Base-by-base conservation (phyloP, 768 basidiomycete genomes). In the Austroboletus festivus region DNA sequence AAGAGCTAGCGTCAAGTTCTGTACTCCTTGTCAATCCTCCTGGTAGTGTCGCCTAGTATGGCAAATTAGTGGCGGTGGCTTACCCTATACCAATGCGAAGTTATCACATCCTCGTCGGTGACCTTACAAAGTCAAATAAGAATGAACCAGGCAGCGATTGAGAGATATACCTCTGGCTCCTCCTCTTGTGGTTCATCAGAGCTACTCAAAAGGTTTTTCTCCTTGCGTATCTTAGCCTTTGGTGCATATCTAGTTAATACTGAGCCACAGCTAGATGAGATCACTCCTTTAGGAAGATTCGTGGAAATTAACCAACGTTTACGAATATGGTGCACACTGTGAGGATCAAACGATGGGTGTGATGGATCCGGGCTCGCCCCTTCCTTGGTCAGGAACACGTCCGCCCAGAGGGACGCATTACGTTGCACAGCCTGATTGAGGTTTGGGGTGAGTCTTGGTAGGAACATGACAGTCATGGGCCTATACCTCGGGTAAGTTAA, bases 1-100 rank as follows among this genome's bases (percentile, higher is more conserved):
- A 35, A 99, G 72, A 6, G 87, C 87, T 30, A 99, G 67, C 0
- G 93, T 96, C 18, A 99, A 62, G 66, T 98, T 97, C 83, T 92
- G 65, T 4, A 40, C 33, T 26, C 19, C 2, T 18, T 21, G 51
- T 57, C 33, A 60, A 33, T 26, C 18, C 44, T 43, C n/a, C 42
- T 19, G 35, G 38, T 23, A 7, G 34, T 26, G n/a, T 43, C 12
- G 28, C 28, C 28, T 28, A 12, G 28, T 28, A 12, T 28, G 28
- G 47, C 40, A 23, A 35, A 34, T 26, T 15, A 7, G 26, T 42
- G 24, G 44, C 38, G 26, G 44, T 37, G 38, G 68, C 71, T 44
- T 57, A 87, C 89, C 58, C 71, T 73, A 57, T 90, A 81, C 89
- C 93, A 99, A 68, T 93, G 88, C 7, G 90, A 84, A 31, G 83